Base-by-base conservation (phyloP, 108 stramenopile species). In the Cyclotella choctawhatcheeana region DNA sequence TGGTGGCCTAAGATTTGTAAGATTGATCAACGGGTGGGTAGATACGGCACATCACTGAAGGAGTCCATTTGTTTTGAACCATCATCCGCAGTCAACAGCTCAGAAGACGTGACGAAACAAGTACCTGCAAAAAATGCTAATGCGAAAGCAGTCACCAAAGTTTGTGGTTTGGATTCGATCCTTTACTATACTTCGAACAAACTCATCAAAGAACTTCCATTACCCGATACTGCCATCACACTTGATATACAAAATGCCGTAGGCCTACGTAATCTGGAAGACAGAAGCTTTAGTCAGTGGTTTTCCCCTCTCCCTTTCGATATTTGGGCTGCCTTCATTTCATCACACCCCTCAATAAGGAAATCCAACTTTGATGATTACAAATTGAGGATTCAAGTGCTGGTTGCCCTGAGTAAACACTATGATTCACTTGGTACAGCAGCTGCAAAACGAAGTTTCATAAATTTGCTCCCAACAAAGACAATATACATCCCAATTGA, bases 1-100 rank as follows among this genome's bases (percentile, higher is more conserved):
- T 93, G 92, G 92, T 90, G 87, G 84, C 79, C 79, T 5, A 81
- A 84, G 50, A 88, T 74, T 64, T 73, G 64, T 25, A 79, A 77
- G 61, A 65, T 82, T 40, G 58, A 89, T 35, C 58, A 71, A 10
- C 12, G 47, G 44, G 53, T 72, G 50, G 60, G 72, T 45, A 62
- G 37, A 53, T 70, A 79, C 25, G 73, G 84, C 37, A 13, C 64
- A 21, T 25, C 56, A 18, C 33, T 91, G 30, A 88, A 88, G 50
- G 88, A 89, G 24, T 47, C 32, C 12, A 75, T 89, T 58, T 58
- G 74, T 47, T 88, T 76, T 53, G 71, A 66, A 30, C 10, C 29
- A n/a, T 56, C 55, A 24, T 59, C n/a, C n/a, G n/a, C 26, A 40
- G 61, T 77, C 13, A 53, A 22, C 35, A 7, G 71, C 29, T 32